phyloP scores from a whole-genome alignment of 2,329 filamentous ascomycete genomes.

The Clarireedia paspali region DNA sequence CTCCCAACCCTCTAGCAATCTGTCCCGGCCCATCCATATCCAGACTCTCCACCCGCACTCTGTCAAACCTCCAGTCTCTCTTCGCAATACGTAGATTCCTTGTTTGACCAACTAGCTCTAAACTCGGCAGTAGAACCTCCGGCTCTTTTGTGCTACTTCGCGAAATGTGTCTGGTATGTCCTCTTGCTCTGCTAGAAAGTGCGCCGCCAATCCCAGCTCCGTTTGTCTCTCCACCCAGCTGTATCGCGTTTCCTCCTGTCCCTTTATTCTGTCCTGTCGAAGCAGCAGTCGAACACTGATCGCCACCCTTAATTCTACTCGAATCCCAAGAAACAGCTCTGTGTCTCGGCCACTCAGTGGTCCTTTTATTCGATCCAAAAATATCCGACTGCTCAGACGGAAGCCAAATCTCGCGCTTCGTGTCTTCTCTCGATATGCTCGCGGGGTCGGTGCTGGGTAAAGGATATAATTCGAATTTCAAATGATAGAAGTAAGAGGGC shows the following conservation, averaged over 20 bases:
- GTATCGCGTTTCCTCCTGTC: background rate
- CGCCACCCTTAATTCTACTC: background rate
- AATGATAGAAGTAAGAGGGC: slow-evolving; percentile 51
- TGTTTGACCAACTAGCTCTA: slow-evolving; percentile 22
- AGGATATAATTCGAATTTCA: slow-evolving; percentile 58
- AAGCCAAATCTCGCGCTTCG: slow-evolving; percentile 37
- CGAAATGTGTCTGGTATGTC: too few species aligned
- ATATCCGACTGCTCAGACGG: slow-evolving; percentile 42
- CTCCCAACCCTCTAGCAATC: slow-evolving; percentile 39
- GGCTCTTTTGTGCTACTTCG: background rate
- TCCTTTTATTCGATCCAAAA: slow-evolving; percentile 16
- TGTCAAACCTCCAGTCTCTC: slow-evolving; percentile 74
- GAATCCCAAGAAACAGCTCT: slow-evolving; percentile 4
- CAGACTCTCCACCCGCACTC: slow-evolving; percentile 72
- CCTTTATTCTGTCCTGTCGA: slow-evolving; percentile 12
- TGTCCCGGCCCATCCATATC: slow-evolving; percentile 51
- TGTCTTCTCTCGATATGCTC: slow-evolving; percentile 1
- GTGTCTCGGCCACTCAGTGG: slow-evolving; percentile 19
- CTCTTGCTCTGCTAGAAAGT: too few species aligned
- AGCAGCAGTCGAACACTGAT: background rate
- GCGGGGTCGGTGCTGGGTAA: slow-evolving; percentile 14
- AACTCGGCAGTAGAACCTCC: slow-evolving; percentile 25
- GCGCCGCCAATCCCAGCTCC: too few species aligned
- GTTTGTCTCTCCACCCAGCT: too few species aligned
- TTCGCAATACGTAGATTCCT: slow-evolving; percentile 36